A percentile compares a stretch with the other conserved stretches of the same genome.
These are phyloP conservation scores for Coemansia sp. DNA, from an alignment of 192 early-diverging fungal genomes.

Conservation along the genomic window DNA sequence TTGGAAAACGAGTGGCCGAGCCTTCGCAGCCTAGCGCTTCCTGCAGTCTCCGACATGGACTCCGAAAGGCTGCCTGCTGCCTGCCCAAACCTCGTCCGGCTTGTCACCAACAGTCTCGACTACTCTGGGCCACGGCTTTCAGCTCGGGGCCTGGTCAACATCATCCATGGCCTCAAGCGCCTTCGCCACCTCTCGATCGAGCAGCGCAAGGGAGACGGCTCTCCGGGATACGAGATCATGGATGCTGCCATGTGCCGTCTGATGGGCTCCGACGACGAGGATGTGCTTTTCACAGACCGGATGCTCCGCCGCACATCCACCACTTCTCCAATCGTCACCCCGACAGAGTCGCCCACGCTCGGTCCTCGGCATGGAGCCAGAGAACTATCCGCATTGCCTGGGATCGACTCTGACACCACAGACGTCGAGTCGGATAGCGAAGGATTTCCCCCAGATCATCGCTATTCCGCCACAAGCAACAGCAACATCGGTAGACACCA, in stretches of 20 bases:
- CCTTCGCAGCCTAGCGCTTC: constrained; percentile 34
- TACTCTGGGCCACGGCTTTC: constrained; percentile 48
- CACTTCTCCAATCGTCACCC: neutral
- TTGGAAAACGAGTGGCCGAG: constrained; percentile 22
- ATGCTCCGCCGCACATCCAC: constrained; percentile 25
- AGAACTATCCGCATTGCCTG: neutral
- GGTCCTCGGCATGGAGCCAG: neutral
- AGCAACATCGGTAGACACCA: neutral
- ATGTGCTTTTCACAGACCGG: constrained; percentile 12
- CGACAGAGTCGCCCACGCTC: neutral
- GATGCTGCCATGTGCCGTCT: constrained; percentile 37
- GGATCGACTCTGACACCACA: constrained; percentile 2
- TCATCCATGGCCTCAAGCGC: constrained; percentile 28
- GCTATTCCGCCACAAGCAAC: neutral
- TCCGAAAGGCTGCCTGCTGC: constrained; percentile 18
- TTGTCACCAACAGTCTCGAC: constrained; percentile 49
- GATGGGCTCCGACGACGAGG: constrained; percentile 28
- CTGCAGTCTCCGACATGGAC: constrained; percentile 43
- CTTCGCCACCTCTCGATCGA: constrained; percentile 47
- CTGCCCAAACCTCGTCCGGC: constrained; percentile 32
- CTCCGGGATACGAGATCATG: constrained; percentile 40
- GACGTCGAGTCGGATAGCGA: constrained; percentile 21
- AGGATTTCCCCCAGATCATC: neutral
- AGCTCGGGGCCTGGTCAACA: constrained; percentile 25
- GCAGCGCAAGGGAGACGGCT: constrained; percentile 44